Conservation (phyloP, 2,329 filamentous ascomycete species). For the Alternaria infectoria region DNA sequence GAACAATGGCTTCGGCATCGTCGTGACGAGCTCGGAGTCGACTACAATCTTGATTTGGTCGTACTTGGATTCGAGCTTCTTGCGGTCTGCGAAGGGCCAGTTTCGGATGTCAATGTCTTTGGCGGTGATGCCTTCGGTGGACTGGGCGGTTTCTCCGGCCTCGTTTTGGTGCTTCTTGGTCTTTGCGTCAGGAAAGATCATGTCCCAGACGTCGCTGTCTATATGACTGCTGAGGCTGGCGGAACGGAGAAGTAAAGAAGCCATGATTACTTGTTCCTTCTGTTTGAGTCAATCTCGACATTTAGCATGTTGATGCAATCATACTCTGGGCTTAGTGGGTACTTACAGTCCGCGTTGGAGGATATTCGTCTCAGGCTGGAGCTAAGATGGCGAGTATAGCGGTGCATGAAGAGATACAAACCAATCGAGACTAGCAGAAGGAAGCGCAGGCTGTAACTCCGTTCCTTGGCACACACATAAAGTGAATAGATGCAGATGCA, state of each 20-base stretch:
- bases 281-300: neutral
- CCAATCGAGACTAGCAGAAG: neutral
- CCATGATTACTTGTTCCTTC: fast-evolving
- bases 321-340: neutral
- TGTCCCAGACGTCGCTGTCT: neutral
- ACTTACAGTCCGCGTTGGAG: neutral
- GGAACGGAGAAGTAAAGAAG: neutral
- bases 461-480: neutral
- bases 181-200: neutral
- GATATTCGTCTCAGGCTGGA: neutral
- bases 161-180: neutral
- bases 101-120: neutral
- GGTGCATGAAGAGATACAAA: neutral
- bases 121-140: neutral
- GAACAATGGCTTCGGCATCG: neutral
- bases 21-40: neutral
- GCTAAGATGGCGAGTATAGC: too few relatives aligned
- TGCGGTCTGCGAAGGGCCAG: neutral
- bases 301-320: too few relatives aligned
- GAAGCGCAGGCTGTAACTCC: neutral
- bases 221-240: neutral
- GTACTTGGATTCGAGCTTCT: neutral
- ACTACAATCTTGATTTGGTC: fast-evolving
- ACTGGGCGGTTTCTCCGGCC: fast-evolving
- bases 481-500: neutral